These are phyloP conservation scores for Monoraphidium neglectum DNA, from an alignment of 139 green algal species.

Conservation along the genomic window DNA sequence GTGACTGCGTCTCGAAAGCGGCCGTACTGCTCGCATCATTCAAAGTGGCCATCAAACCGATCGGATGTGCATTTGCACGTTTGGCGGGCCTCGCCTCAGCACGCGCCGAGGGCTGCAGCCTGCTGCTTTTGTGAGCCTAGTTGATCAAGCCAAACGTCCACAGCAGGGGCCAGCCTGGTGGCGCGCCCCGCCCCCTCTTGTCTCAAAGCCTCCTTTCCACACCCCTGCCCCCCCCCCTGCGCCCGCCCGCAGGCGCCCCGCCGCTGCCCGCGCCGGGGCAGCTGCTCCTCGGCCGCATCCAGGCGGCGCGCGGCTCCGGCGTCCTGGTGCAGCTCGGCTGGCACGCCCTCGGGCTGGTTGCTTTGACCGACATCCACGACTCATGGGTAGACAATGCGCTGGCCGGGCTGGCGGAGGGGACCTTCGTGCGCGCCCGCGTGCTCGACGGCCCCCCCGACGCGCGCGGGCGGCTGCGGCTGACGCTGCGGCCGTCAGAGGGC, in stretches of 20 bases:
- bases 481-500: slow-evolving; percentile 58
- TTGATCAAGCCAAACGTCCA: too few relatives aligned
- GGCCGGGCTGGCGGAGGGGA: slow-evolving; percentile 50
- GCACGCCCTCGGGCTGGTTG: slow-evolving; percentile 43
- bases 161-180: too few relatives aligned
- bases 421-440: slow-evolving; percentile 56
- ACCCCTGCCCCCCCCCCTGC: too few relatives aligned
- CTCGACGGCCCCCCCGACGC: slow-evolving; percentile 6
- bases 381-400: slow-evolving; percentile 63
- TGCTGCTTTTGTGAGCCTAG: too few relatives aligned
- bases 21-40: too few relatives aligned
- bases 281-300: slow-evolving; percentile 46
- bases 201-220: too few relatives aligned
- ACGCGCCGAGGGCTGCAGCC: too few relatives aligned
- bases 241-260: background rate
- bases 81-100: too few relatives aligned
- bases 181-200: background rate
- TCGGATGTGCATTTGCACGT: too few relatives aligned
- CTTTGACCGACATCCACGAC: slow-evolving; percentile 85
- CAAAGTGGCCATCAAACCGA: too few relatives aligned
- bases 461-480: slow-evolving; percentile 43
- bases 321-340: slow-evolving; percentile 67
- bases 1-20: too few relatives aligned
- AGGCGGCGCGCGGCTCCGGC: slow-evolving; percentile 42
- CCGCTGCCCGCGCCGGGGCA: slow-evolving; percentile 20